A percentile compares a stretch with the other conserved stretches of the same genome.
Conservation (phyloP, 805 yeast species). For the Maudiozyma turicensis region DNA sequence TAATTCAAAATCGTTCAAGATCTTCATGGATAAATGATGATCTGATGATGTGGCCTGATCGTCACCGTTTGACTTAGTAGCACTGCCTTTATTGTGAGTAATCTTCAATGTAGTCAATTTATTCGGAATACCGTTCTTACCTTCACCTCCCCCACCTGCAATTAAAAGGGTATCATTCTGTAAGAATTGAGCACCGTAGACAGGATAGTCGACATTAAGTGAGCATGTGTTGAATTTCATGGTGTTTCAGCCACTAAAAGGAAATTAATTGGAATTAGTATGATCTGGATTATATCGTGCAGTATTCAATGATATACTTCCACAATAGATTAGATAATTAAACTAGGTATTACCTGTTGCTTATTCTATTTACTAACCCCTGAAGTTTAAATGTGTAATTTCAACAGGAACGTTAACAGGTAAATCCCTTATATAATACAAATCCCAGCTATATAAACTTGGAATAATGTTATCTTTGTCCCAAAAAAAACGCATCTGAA, state of each 20-base stretch:
- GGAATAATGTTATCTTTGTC: too few relatives aligned
- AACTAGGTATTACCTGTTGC: too few relatives aligned
- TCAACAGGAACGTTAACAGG: too few relatives aligned
- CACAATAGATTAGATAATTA: too few relatives aligned
- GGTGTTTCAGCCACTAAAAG: not conserved
- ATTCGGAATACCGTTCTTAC: constrained; percentile 84
- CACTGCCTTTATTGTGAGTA: constrained; percentile 10
- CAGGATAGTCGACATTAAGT: constrained; percentile 53
- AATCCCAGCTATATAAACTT: too few relatives aligned
- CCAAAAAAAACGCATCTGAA: too few relatives aligned
- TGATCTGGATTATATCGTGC: too few relatives aligned
- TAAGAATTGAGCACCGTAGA: constrained; percentile 67
- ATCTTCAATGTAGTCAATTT: constrained; percentile 57
- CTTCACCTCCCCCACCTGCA: constrained; percentile 96
- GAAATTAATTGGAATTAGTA: not conserved
- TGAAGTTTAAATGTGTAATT: too few relatives aligned
- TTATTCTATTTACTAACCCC: too few relatives aligned
- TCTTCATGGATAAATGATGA: constrained; percentile 36
- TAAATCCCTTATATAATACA: too few relatives aligned
- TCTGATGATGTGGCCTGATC: constrained; percentile 10
- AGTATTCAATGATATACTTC: too few relatives aligned
- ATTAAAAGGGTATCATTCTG: constrained; percentile 51
- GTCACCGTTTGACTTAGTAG: constrained; percentile 17
- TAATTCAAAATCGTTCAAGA: constrained; percentile 49
- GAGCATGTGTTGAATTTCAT: constrained; percentile 20